A percentile compares a stretch with the other conserved stretches of the same genome.
Conservation (phyloP, 495 filamentous ascomycete genomes). For the Polyplosphaeria fusca region DNA sequence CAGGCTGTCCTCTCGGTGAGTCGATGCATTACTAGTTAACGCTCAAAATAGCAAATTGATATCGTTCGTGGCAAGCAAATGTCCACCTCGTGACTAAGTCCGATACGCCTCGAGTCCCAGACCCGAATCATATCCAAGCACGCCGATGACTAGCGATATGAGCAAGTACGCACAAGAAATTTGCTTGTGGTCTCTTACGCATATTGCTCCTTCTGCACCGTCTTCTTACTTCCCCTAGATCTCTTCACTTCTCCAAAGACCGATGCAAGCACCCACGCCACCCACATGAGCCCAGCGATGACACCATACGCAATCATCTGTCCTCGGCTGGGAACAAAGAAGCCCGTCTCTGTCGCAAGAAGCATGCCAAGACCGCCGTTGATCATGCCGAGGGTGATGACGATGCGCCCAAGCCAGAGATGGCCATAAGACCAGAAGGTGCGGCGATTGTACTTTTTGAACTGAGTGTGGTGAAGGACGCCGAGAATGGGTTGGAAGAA, state of each 20-base stretch:
- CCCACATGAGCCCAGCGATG: slow-evolving; percentile 32
- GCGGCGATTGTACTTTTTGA: slow-evolving; percentile 40
- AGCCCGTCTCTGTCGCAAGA: slow-evolving; percentile 29
- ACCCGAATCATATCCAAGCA: not conserved
- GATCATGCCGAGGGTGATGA: slow-evolving; percentile 42
- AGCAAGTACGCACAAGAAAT: not conserved
- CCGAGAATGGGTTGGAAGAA: slow-evolving; percentile 43
- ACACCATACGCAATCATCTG: slow-evolving; percentile 34
- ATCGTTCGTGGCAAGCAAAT: too few relatives aligned
- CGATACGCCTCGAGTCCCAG: too few relatives aligned
- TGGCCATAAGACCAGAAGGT: slow-evolving; percentile 43
- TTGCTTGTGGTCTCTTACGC: slow-evolving; percentile 1
- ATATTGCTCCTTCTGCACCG: slow-evolving; percentile 12
- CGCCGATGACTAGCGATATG: not conserved
- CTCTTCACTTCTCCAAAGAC: slow-evolving; percentile 27
- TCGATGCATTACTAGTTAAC: too few relatives aligned
- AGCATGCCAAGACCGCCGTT: slow-evolving; percentile 42
- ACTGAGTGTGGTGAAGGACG: slow-evolving; percentile 40
- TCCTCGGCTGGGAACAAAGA: slow-evolving; percentile 11
- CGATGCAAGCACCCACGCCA: slow-evolving; percentile 18
- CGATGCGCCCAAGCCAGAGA: slow-evolving; percentile 40
- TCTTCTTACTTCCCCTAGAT: not conserved
- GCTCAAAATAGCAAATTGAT: too few relatives aligned
- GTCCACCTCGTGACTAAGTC: too few relatives aligned
- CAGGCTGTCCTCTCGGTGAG: too few relatives aligned